These are phyloP conservation scores for Blepharisma stoltei DNA, from an alignment of 73 alveolate species.

Conservation along the genomic window DNA sequence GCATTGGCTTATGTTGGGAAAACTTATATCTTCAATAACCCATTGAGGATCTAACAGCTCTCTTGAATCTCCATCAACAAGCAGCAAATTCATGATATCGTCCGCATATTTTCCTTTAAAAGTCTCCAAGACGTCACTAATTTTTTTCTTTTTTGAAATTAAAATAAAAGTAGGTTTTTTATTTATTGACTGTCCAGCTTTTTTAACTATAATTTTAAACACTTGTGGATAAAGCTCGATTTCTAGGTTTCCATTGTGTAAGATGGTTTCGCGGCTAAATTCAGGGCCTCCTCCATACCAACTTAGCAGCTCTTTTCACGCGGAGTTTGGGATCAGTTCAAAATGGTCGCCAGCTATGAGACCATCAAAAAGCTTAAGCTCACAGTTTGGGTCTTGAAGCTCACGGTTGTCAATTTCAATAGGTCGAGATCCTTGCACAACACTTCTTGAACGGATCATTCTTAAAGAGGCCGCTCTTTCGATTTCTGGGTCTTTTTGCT, in stretches of 20 bases:
- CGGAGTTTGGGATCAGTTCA: background rate
- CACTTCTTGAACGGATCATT: background rate
- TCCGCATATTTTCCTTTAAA: background rate
- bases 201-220: background rate
- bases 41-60: background rate
- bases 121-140: background rate
- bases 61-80: slow-evolving; percentile 3
- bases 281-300: background rate
- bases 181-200: background rate
- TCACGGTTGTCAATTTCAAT: background rate
- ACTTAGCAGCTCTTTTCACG: background rate
- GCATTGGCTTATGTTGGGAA: too few species aligned
- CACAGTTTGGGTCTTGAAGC: background rate
- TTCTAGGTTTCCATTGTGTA: background rate
- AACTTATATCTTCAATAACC: background rate
- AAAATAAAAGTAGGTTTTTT: background rate
- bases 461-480: background rate
- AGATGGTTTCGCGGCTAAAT: background rate
- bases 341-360: background rate
- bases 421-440: background rate
- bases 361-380: background rate
- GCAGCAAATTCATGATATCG: background rate
- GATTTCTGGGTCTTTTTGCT: background rate
- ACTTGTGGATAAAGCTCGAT: background rate
- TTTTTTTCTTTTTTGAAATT: background rate